phyloP scores from a whole-genome alignment of 1,284 basidiomycete species.

The Xanthoconium separans region DNA sequence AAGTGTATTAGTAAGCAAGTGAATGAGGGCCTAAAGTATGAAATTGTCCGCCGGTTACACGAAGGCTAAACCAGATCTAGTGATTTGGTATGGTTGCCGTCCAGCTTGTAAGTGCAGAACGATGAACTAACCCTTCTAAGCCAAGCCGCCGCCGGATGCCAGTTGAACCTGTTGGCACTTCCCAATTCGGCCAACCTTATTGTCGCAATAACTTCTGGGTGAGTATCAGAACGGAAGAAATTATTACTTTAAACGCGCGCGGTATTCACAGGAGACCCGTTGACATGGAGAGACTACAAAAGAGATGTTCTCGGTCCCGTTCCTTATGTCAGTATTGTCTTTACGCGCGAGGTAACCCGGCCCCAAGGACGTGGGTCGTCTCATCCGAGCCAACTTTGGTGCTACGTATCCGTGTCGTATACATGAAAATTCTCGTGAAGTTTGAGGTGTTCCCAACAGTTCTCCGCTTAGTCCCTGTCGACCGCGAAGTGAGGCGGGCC shows the following conservation, averaged over 20 bases:
- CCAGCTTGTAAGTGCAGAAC: neutral
- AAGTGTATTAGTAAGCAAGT: slow-evolving; percentile 21
- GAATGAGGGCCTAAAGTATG: neutral
- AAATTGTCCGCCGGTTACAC: no score
- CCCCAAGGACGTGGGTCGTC: slow-evolving; percentile 20
- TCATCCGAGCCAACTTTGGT: slow-evolving; percentile 17
- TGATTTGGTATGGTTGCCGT: neutral
- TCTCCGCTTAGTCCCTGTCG: slow-evolving; percentile 34
- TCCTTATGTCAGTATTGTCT: slow-evolving; percentile 44
- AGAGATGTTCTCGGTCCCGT: slow-evolving; percentile 37
- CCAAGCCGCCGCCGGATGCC: neutral
- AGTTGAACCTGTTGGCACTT: slow-evolving; percentile 9
- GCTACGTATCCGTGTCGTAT: slow-evolving; percentile 30
- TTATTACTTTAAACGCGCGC: slow-evolving; percentile 23
- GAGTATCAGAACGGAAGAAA: slow-evolving; percentile 18
- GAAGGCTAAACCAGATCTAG: neutral
- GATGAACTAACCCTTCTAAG: slow-evolving; percentile 8
- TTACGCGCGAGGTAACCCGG: slow-evolving; percentile 37
- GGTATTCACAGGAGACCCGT: slow-evolving; percentile 40
- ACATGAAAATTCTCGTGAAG: slow-evolving; percentile 27
- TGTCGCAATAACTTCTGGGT: slow-evolving; percentile 25
- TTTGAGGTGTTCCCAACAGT: slow-evolving; percentile 28
- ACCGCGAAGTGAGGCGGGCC: slow-evolving; percentile 30
- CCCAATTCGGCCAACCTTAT: slow-evolving; percentile 29
- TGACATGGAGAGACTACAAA: slow-evolving; percentile 59